These are phyloP conservation scores for Acacia confusa DNA, from an alignment of 306 rosid genomes.

Conservation along the genomic window DNA sequence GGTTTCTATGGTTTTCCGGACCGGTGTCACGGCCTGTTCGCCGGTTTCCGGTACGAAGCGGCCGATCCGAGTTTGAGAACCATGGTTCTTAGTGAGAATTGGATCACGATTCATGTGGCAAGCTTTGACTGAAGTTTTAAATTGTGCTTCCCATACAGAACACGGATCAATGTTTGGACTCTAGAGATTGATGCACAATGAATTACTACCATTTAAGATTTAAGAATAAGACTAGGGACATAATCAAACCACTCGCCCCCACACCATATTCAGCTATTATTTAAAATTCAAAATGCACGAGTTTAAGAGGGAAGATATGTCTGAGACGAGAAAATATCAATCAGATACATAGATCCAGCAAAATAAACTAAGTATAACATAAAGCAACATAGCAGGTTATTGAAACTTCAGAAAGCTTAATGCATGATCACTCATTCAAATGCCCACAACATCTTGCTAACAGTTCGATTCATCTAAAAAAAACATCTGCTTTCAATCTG, in stretches of 20 bases:
- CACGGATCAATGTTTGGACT: background rate
- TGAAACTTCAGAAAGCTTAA: slow-evolving; percentile 3
- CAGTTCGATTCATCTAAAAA: background rate
- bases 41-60: too few species aligned
- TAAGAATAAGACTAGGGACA: slow-evolving; percentile 16
- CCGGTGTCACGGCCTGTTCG: too few species aligned
- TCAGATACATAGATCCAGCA: slow-evolving; percentile 28
- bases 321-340: slow-evolving; percentile 22
- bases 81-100: too few species aligned
- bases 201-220: background rate
- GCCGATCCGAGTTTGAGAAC: too few species aligned
- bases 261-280: slow-evolving; percentile 40
- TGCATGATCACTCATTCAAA: too few species aligned
- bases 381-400: slow-evolving; percentile 20
- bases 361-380: slow-evolving; percentile 31
- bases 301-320: slow-evolving; percentile 19
- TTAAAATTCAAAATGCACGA: slow-evolving; percentile 43
- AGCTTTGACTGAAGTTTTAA: too few species aligned
- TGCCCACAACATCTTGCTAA: background rate
- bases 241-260: slow-evolving; percentile 25
- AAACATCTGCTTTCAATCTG: background rate
- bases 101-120: too few species aligned
- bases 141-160: background rate
- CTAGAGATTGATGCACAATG: background rate
- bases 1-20: too few species aligned